phyloP scores from a whole-genome alignment of 495 filamentous ascomycete species.

The Patellaria atrata region DNA sequence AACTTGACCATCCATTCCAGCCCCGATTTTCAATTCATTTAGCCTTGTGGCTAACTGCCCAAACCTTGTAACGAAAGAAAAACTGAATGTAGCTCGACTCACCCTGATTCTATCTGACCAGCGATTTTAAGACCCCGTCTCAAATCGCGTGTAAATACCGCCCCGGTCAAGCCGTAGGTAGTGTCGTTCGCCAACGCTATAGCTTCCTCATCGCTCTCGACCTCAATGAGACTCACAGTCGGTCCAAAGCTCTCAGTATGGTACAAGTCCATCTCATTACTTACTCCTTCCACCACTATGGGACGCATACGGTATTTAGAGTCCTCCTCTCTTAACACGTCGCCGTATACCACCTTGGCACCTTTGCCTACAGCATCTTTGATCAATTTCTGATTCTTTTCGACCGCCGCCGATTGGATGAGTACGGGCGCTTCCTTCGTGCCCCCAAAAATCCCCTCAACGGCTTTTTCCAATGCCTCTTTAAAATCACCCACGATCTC shows the following conservation, averaged over 20 bases:
- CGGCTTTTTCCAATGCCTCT: slow-evolving; percentile 35
- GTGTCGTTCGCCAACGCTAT: slow-evolving; percentile 30
- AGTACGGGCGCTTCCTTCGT: slow-evolving; percentile 38
- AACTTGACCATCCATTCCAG: too few relatives aligned
- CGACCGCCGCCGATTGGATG: slow-evolving; percentile 43
- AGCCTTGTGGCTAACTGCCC: slow-evolving; percentile 16
- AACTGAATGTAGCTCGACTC: slow-evolving; percentile 3
- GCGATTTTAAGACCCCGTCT: slow-evolving; percentile 26
- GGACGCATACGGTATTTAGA: slow-evolving; percentile 50
- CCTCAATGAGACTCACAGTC: slow-evolving; percentile 44
- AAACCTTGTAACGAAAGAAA: slow-evolving; percentile 11
- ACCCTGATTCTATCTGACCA: slow-evolving; percentile 27
- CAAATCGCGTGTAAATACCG: slow-evolving; percentile 29
- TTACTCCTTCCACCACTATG: slow-evolving; percentile 54
- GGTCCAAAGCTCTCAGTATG: slow-evolving; percentile 73
- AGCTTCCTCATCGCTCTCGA: slow-evolving; percentile 30
- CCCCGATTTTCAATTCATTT: too few relatives aligned
- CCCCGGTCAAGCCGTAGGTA: slow-evolving; percentile 28
- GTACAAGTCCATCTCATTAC: slow-evolving; percentile 70
- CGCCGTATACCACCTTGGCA: slow-evolving; percentile 49
- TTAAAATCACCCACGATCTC: slow-evolving; percentile 50
- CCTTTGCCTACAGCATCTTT: slow-evolving; percentile 53
- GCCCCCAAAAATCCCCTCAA: slow-evolving; percentile 18
- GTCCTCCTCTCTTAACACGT: slow-evolving; percentile 31
- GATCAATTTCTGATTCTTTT: slow-evolving; percentile 44